Evolutionary conservation across 768 basidiomycete species (phyloP).

Genomic region (Lactifluus pinguis): DNA sequence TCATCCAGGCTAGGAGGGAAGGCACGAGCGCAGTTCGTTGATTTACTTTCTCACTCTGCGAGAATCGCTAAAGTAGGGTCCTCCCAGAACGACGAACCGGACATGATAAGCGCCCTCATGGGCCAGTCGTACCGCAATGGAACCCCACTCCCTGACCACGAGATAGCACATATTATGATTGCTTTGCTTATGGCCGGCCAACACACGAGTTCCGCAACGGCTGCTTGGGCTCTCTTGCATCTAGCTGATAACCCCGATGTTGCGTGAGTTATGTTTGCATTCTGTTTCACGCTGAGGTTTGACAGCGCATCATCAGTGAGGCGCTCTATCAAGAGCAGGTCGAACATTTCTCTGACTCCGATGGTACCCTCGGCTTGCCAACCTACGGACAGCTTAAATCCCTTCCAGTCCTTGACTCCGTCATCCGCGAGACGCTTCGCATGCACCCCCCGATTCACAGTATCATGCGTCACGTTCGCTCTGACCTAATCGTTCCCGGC

Average conservation of each 20-base stretch:
- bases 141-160: slow-evolving; percentile 66
- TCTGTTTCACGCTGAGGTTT: not conserved
- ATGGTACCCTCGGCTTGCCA: slow-evolving; percentile 71
- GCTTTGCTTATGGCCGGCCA: slow-evolving; percentile 99
- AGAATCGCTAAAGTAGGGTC: not conserved
- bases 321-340: slow-evolving; percentile 87
- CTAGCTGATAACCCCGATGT: slow-evolving; percentile 67
- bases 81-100: slow-evolving; percentile 54
- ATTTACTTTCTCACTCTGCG: not conserved
- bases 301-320: slow-evolving; percentile 39
- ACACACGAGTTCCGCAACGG: slow-evolving; percentile 91
- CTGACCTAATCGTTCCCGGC: slow-evolving; percentile 73
- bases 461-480: slow-evolving; percentile 86
- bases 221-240: slow-evolving; percentile 86
- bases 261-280: slow-evolving; percentile 42
- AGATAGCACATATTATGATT: slow-evolving; percentile 98
- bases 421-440: slow-evolving; percentile 90
- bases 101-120: slow-evolving; percentile 88
- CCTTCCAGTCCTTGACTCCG: slow-evolving; percentile 76
- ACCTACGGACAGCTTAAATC: slow-evolving; percentile 80
- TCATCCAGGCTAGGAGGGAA: slow-evolving; percentile 65
- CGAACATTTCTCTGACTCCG: slow-evolving; percentile 64
- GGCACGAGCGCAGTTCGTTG: slow-evolving; percentile 35
- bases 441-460: slow-evolving; percentile 94
- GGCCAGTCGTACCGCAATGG: slow-evolving; percentile 82